Evolutionary conservation across 139 green algal genomes (phyloP), one percentile per base, ranked within the genome.

Genomic region (Zygnema cylindricum): DNA sequence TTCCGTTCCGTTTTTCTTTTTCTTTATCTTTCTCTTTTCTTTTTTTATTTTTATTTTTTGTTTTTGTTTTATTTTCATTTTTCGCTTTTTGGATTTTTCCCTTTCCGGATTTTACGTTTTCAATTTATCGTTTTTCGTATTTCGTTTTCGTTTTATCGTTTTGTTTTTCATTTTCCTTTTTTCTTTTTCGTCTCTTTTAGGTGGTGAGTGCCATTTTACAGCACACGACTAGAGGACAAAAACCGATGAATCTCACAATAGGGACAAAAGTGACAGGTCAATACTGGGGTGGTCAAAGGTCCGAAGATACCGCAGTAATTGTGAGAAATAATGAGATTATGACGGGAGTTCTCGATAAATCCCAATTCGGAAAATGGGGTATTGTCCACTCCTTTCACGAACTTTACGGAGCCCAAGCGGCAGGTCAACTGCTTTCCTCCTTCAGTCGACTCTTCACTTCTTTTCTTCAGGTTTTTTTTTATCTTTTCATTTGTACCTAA

Each of bases 361-460:
- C 95, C 1, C 88, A 94, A 82, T 99, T 98, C 87, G 97, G 96
- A 43, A 98, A 96, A 89, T 96, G 95, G 91, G 97, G 97, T 30
- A 93, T 99, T 35, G 93, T 99, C 69, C 97, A 99, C 92, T 92
- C 95, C 76, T 93, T 99, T 30, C 95, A 98, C 87, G 95, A 96
- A 81, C 92, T 99, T 75, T 99, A 99, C 92, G 96, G 96, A 49
- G 84, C 93, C 71, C 69, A 89, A 3, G 88, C 92, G 0, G 97
- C 96, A 0, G 97, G 96, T 3, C 79, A 90, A 33, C 76, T 99
- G 41, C 94, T 98, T 1, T 95, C 92, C 63, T 89, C 93, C 0
- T 93, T 99, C 23, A 95, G 91, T 55, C 93, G 97, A 40, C 95
- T 99, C 16, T 95, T 98, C 88, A 99, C 97, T 0, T 77, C 36